Conservation (phyloP, 306 rosid genomes). For the Castanea crenata region DNA sequence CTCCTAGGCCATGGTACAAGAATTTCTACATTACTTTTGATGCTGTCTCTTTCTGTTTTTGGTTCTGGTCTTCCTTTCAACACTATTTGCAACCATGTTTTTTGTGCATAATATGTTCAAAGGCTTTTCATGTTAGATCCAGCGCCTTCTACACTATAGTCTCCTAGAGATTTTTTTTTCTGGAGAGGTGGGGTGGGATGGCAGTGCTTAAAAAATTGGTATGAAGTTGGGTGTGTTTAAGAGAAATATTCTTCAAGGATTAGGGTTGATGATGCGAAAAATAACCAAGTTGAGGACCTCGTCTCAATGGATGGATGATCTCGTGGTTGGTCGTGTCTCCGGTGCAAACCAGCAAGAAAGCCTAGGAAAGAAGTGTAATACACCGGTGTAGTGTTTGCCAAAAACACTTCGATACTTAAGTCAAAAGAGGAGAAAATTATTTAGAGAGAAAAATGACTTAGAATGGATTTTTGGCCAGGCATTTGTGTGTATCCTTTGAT, state of each 20-base stretch:
- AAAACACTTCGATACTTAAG: no score
- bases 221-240: not conserved
- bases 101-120: not conserved
- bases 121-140: not conserved
- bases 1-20: not conserved
- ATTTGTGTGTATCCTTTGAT: no score
- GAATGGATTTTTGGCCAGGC: no score
- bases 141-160: no score
- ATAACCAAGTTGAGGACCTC: no score
- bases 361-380: no score
- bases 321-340: fast-evolving
- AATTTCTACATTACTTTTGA: not conserved
- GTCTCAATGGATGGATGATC: no score
- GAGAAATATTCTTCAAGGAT: not conserved
- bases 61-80: not conserved
- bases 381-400: no score
- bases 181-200: not conserved
- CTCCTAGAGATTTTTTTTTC: no score
- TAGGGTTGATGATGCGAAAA: not conserved
- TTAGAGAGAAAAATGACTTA: no score
- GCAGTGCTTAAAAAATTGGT: not conserved
- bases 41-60: not conserved
- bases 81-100: not conserved
- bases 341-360: no score
- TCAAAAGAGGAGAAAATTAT: no score